Evolutionary conservation across 208 protist genomes (phyloP).

Genomic region (Trypanosoma avium): DNA sequence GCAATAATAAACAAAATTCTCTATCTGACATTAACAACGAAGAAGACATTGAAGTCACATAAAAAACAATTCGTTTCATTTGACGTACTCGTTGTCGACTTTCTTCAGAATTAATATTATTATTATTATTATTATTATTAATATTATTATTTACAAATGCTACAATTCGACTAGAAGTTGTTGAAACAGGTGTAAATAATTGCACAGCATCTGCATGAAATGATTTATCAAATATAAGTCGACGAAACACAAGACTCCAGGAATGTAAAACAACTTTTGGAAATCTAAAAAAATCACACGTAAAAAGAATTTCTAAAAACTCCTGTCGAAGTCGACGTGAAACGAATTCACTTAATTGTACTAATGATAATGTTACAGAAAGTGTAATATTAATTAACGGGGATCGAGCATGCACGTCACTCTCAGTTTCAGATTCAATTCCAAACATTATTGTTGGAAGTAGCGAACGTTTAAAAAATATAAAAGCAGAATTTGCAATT

Average conservation of each 20-base stretch:
- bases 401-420: constrained; percentile 30
- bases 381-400: constrained; percentile 40
- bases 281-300: constrained; percentile 49
- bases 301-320: constrained; percentile 37
- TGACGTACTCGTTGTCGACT: constrained; percentile 34
- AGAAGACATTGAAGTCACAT: constrained; percentile 18
- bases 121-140: too few relatives aligned
- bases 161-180: constrained; percentile 27
- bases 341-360: constrained; percentile 22
- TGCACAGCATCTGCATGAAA: constrained; percentile 23
- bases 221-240: constrained; percentile 24
- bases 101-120: too few relatives aligned
- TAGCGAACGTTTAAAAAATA: constrained; percentile 34
- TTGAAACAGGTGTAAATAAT: constrained; percentile 20
- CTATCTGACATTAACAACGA: constrained; percentile 25
- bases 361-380: constrained; percentile 25
- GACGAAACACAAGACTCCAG: constrained; percentile 39
- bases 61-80: constrained; percentile 42
- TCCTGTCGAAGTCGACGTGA: constrained; percentile 43
- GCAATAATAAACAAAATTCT: constrained; percentile 42
- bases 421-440: constrained; percentile 42
- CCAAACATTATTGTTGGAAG: constrained; percentile 38
- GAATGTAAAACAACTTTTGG: constrained; percentile 33
- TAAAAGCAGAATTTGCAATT: constrained; percentile 30
- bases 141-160: constrained; percentile 40